Evolutionary conservation across 805 yeast species (phyloP), one percentile per base, ranked within the genome.

Genomic region (Metschnikowia chrysomelidarum): DNA sequence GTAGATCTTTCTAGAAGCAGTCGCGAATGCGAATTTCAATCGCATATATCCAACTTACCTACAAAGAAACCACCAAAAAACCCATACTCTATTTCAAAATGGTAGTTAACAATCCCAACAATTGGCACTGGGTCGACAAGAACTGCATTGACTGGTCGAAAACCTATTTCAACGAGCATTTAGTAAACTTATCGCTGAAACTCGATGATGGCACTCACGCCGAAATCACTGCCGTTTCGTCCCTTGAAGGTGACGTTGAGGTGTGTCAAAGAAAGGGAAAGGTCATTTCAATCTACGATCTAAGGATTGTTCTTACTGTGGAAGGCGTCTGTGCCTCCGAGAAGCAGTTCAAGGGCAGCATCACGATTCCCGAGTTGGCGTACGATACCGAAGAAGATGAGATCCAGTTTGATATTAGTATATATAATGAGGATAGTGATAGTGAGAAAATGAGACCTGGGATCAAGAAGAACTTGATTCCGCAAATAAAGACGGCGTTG

Each of bases 121-220:
- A 91, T 67, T 91, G 98, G 98, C 98, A 93, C 72, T 93, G 98
- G 98, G 97, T 89, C 44, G 97, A 91, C 65, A 91, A 91, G 62
- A 93, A 93, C 70, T 93, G 98, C 66, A 75, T 91, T 38, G 81
- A 77, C 38, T 93, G 98, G 98, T 74, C 96, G 9, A 78, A 78
- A 43, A 71, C 74, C 25, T 91, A 91, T 60, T 86, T 93, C 59
- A 60, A 64, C 19, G 73, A 76, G 30, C 73, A 78, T 28, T 65
- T 88, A 34, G 68, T 69, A 8, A 82, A 82, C 1, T 44, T 78
- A 25, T 43, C 59, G 10, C 76, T 53, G 1, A 34, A 44, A 2
- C 52, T 62, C 5, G 69, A 54, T 14, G 44, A 44, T 53, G 46
- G 50, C 23, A 48, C 53, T 18, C 47, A 46, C 14, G 71, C 60